Evolutionary conservation across 2,329 filamentous ascomycete species (phyloP).

Genomic region (Ophiocordyceps camponoti-leonardi): DNA sequence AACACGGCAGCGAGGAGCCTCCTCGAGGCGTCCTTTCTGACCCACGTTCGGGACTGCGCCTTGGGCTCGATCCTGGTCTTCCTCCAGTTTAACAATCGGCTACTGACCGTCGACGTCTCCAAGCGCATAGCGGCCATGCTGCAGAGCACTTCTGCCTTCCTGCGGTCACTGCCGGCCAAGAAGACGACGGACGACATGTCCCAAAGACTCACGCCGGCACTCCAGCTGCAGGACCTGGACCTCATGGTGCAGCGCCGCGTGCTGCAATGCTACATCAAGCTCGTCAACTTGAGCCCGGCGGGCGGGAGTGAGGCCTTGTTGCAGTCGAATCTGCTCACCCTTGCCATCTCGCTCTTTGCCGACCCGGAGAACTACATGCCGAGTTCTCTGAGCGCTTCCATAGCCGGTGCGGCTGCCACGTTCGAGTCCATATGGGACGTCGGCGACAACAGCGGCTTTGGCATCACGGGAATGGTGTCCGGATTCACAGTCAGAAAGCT

Average conservation of each 20-base stretch:
- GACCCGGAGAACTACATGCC: constrained; percentile 80
- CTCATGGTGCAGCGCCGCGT: constrained; percentile 88
- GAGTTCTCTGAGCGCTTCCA: constrained; percentile 74
- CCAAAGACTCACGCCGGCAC: constrained; percentile 64
- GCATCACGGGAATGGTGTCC: constrained; percentile 69
- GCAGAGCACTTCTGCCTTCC: constrained; percentile 79
- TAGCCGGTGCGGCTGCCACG: constrained; percentile 73
- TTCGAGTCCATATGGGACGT: constrained; percentile 95
- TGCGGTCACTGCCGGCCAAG: constrained; percentile 68
- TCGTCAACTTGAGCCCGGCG: constrained; percentile 74
- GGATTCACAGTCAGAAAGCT: constrained; percentile 58
- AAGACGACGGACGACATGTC: constrained; percentile 76
- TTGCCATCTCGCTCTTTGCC: constrained; percentile 81
- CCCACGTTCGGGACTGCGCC: constrained; percentile 89
- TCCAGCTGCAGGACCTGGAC: constrained; percentile 80
- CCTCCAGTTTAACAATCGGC: constrained; percentile 77
- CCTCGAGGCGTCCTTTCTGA: constrained; percentile 80
- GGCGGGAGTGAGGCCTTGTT: constrained; percentile 73
- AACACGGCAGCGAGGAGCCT: constrained; percentile 70
- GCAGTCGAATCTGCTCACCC: constrained; percentile 78
- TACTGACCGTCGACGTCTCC: constrained; percentile 85
- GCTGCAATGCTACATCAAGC: constrained; percentile 83
- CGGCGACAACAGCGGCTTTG: constrained; percentile 86
- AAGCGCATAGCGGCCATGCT: constrained; percentile 88
- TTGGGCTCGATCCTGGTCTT: constrained; percentile 84